Evolutionary conservation across 805 yeast species (phyloP).

Genomic region (Vanderwaltozyma yarrowii): DNA sequence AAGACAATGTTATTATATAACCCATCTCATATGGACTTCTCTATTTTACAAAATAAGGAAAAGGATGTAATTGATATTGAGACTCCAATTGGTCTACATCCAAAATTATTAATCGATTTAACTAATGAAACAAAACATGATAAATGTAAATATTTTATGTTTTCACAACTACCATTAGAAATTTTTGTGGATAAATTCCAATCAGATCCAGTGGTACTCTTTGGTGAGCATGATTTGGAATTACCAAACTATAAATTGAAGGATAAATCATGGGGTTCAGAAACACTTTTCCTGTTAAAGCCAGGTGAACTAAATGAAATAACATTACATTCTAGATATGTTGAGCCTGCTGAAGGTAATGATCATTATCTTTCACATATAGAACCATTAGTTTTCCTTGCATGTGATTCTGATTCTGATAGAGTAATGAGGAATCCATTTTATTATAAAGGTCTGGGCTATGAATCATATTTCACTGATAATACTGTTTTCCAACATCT

Average conservation of each 20-base stretch:
- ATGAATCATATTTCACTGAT: constrained; percentile 37
- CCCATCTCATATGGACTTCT: constrained; percentile 3
- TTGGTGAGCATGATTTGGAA: constrained; percentile 51
- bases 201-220: constrained; percentile 33
- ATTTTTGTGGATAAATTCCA: constrained; percentile 50
- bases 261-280: constrained; percentile 36
- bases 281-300: constrained; percentile 31
- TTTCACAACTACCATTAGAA: constrained; percentile 35
- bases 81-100: constrained; percentile 33
- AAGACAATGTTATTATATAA: constrained; percentile 20
- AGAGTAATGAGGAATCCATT: constrained; percentile 28
- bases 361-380: constrained; percentile 8
- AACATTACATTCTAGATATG: constrained; percentile 44
- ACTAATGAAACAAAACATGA: constrained; percentile 3
- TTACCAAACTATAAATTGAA: constrained; percentile 37
- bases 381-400: constrained; percentile 39
- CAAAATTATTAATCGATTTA: constrained; percentile 20
- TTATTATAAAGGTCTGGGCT: constrained; percentile 33
- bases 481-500: constrained; percentile 35
- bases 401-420: constrained; percentile 33
- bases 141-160: constrained; percentile 36
- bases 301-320: constrained; percentile 25
- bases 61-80: constrained; percentile 7
- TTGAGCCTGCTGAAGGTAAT: constrained; percentile 27
- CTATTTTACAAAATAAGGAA: background rate